These are phyloP conservation scores for Colletotrichum tabaci DNA, from an alignment of 2,329 filamentous ascomycete species.

Conservation along the genomic window DNA sequence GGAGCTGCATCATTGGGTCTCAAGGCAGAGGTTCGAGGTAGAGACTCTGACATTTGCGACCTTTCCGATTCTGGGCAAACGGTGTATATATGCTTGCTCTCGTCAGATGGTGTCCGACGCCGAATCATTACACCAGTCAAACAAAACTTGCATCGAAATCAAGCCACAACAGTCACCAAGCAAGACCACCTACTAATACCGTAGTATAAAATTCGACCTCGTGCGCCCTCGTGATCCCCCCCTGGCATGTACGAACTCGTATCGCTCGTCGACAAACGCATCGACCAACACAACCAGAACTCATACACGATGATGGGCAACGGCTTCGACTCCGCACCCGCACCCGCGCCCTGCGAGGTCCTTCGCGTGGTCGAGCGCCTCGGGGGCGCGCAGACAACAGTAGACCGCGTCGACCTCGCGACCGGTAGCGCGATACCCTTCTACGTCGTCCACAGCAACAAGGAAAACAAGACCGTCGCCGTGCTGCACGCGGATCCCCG, in stretches of 20 bases:
- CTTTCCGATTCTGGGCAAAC: background rate
- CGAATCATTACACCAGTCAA: background rate
- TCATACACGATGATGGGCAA: background rate
- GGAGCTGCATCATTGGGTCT: background rate
- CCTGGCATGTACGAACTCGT: conserved; percentile 1
- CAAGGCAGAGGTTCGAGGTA: background rate
- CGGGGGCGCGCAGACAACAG: conserved; percentile 26
- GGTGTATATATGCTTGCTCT: background rate
- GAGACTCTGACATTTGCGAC: background rate
- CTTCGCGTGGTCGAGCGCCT: conserved; percentile 43
- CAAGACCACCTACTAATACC: background rate
- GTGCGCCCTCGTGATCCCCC: too few relatives aligned
- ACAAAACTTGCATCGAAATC: background rate
- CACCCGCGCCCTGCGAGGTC: conserved; percentile 18
- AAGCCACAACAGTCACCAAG: background rate
- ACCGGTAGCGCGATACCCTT: conserved; percentile 25
- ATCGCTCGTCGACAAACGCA: background rate
- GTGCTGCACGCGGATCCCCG: conserved; percentile 25
- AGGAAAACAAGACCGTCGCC: conserved; percentile 16
- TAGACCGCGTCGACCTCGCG: conserved; percentile 31
- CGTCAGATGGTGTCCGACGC: too few relatives aligned
- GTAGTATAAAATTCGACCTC: background rate
- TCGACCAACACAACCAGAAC: background rate
- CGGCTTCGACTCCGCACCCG: background rate
- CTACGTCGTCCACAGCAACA: conserved; percentile 32